Base-by-base conservation (phyloP, 2,329 filamentous ascomycete genomes). In the Colletotrichum orbiculare region DNA sequence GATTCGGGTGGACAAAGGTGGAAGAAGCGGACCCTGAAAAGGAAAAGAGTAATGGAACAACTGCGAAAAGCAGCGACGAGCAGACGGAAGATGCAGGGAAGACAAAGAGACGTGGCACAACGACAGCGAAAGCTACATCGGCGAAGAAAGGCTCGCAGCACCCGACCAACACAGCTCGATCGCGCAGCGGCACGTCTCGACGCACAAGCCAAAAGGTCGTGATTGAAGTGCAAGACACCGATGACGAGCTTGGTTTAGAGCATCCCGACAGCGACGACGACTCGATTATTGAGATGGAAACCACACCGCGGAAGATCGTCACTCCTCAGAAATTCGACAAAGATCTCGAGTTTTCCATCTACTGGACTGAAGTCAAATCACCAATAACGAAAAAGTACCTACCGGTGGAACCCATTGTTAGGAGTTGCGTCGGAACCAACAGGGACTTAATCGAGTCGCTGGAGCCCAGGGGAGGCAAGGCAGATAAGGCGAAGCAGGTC, bases 311-410 rank as follows among this genome's bases (percentile, higher is more conserved):
- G 54, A 84, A 78, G 69, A 77, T 75, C 43, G 71, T 70, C 7
- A 74, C 72, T 53, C 72, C 73, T 34, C 83, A 82, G 64, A 82
- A 84, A 58, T 92, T 90, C 71, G 93, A 97, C 70, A 83, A 85
- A 17, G 94, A 97, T 69, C 82, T 97, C 35, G 87, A 89, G 2
- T 96, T 90, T 69, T 94, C 96, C 1, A 91, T 92, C 54, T 98
- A 98, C 76, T 99, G 96, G 96, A 91, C 91, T 0, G 96, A 99
- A 76, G 91, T 92, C 3, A 82, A 96, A 2, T 97, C 94, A 0
- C 91, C 93, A 2, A 83, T 93, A 4, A 95, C 92, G 0, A 87
- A 92, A 58, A 92, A 88, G 53, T 94, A 91, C 61, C 84, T 96
- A 8, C 85, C 94, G 0, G 90, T 97, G 2, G 94, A 97, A 63